Conservation (phyloP, 1,284 basidiomycete species). For the Lentinula novae-zelandiae region DNA sequence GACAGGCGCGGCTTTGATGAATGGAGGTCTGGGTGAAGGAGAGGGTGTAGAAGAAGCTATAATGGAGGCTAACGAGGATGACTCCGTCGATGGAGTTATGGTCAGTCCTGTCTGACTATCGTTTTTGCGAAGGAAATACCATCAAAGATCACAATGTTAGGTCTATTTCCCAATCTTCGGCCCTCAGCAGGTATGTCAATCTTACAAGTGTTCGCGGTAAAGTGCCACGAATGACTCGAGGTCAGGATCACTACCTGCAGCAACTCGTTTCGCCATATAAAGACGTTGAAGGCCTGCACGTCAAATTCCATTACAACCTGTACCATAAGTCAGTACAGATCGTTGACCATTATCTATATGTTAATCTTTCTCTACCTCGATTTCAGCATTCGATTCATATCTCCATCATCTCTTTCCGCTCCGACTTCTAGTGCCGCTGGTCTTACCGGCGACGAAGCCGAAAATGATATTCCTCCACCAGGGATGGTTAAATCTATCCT, state of each 20-base stretch:
- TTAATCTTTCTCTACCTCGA: background rate
- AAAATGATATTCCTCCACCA: slow-evolving; percentile 64
- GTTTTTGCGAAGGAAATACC: slow-evolving; percentile 1
- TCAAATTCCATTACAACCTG: slow-evolving; percentile 94
- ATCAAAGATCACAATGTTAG: slow-evolving; percentile 31
- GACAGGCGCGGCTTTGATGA: slow-evolving; percentile 62
- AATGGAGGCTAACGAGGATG: slow-evolving; percentile 90
- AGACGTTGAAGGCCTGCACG: slow-evolving; percentile 96
- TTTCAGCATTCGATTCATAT: slow-evolving; percentile 71
- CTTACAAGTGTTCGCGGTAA: background rate
- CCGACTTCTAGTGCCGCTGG: slow-evolving; percentile 33
- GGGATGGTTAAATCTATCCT: slow-evolving; percentile 92
- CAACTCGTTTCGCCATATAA: slow-evolving; percentile 94
- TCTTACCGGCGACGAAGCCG: slow-evolving; percentile 25
- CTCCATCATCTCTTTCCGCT: slow-evolving; percentile 60
- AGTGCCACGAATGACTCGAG: background rate
- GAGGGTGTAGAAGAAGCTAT: slow-evolving; percentile 91
- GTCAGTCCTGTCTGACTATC: slow-evolving; percentile 39
- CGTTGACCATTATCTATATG: slow-evolving; percentile 1
- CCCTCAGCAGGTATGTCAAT: slow-evolving; percentile 63
- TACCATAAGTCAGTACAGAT: slow-evolving; percentile 81
- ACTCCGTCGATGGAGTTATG: slow-evolving; percentile 92
- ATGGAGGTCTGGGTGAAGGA: slow-evolving; percentile 45
- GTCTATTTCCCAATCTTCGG: slow-evolving; percentile 95
- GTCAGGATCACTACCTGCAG: slow-evolving; percentile 93